phyloP scores from a whole-genome alignment of 192 early-diverging fungal species.

The Coemansia sp. region DNA sequence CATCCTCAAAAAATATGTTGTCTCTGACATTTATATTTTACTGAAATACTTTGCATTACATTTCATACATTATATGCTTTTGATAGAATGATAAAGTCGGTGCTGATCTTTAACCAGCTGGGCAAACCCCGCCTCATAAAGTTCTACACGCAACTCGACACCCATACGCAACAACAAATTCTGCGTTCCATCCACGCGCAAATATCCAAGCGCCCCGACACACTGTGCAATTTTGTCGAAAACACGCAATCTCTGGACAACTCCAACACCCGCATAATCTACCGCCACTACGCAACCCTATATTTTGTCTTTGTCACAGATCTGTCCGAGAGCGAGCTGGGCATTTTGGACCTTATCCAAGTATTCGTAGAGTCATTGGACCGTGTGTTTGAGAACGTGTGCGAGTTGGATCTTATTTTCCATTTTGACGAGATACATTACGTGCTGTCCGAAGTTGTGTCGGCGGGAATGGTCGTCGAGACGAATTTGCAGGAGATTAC shows the following conservation, averaged over 20 bases:
- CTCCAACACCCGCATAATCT: slow-evolving; percentile 87
- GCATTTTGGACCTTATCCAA: slow-evolving; percentile 95
- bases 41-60: too few species aligned
- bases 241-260: slow-evolving; percentile 79
- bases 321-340: slow-evolving; percentile 92
- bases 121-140: slow-evolving; percentile 93
- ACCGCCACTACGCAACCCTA: slow-evolving; percentile 95
- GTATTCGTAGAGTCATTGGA: slow-evolving; percentile 97
- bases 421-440: slow-evolving; percentile 87
- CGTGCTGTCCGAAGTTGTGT: slow-evolving; percentile 82
- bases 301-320: slow-evolving; percentile 99
- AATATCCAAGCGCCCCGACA: slow-evolving; percentile 83
- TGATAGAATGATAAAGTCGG: slow-evolving; percentile 82
- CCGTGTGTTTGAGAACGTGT: slow-evolving; percentile 91
- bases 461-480: slow-evolving; percentile 80
- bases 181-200: slow-evolving; percentile 86
- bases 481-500: slow-evolving; percentile 65
- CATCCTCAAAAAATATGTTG: neutral
- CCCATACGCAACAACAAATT: slow-evolving; percentile 78
- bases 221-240: slow-evolving; percentile 89
- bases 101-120: slow-evolving; percentile 98
- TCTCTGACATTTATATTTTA: too few species aligned
- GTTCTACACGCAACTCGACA: slow-evolving; percentile 91
- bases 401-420: slow-evolving; percentile 96
- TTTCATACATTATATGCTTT: neutral